Evolutionary conservation across 1,284 basidiomycete species (phyloP), one percentile per base, ranked within the genome.

Genomic region (Trametes sp.): DNA sequence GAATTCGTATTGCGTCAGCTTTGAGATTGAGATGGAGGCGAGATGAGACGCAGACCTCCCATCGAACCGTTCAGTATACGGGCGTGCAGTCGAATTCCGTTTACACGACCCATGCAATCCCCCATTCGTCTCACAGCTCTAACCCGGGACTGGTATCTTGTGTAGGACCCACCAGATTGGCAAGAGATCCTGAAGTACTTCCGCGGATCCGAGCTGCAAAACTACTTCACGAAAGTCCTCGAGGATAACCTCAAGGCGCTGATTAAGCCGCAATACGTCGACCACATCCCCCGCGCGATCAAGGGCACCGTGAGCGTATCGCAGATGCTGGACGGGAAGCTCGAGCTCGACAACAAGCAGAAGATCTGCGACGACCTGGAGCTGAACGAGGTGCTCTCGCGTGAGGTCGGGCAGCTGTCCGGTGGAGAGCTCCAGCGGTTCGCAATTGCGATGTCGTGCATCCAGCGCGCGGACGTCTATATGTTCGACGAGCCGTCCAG

Each of bases 251-350:
- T 98, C 73, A 98, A 98, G 81, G 96, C 96, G 1, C 86, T 98
- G 65, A 98, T 98, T 78, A 98, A 98, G 79, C 96, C 96, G 1
- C 96, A 98, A 86, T 98, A 98, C 74, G 96, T 98, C 69, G 96
- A 98, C 76, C 96, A 98, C 76, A 98, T 98, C 73, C 96, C 96
- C 8, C 87, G 92, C 59, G 94, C 94, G 46, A 94, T 98, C 83
- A 98, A 98, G 80, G 94, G 93, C 60, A 84, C 82, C 58, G 86
- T 94, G 83, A 90, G 89, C 1, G 96, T 98, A 35, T 82, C 84
- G 11, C 84, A 94, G 74, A 97, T 98, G 95, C 87, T 98, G 61
- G 90, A 95, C 73, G 89, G 90, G 51, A 95, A 94, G 76, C 78
- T 90, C 53, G 94, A 96, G 76, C 83, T 88, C 38, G 87, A 93